Percentiles rank a stretch among this genome's conserved stretches.
Evolutionary conservation across 106 monocot genomes (phyloP).

Genomic region (Alisma plantagoaquatica): DNA sequence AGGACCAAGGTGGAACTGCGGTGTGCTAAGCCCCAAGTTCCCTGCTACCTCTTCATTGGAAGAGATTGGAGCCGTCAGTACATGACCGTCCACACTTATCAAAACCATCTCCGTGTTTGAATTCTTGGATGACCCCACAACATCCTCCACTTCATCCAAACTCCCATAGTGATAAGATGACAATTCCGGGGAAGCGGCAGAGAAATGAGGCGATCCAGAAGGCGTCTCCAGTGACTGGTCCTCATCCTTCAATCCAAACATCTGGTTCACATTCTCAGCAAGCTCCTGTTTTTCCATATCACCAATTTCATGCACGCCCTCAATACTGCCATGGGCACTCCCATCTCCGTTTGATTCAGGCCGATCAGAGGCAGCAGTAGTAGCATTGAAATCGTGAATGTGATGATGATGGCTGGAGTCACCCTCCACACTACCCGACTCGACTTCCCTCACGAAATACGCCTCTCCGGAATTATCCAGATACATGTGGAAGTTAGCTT

Average conservation of each 20-base stretch:
- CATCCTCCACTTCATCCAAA: constrained; percentile 67
- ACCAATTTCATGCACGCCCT: constrained; percentile 6
- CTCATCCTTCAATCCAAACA: constrained; percentile 19
- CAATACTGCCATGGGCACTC: constrained; percentile 4
- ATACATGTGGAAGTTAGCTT: constrained; percentile 79
- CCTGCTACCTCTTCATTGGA: constrained; percentile 37
- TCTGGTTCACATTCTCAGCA: constrained; percentile 11
- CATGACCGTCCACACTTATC: constrained; percentile 92
- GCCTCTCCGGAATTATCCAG: constrained; percentile 93
- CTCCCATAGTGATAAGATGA: constrained; percentile 75
- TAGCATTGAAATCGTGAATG: no score
- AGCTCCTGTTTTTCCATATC: constrained; percentile 11
- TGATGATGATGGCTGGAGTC: no score
- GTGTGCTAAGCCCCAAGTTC: constrained; percentile 53
- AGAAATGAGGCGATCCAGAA: constrained; percentile 23
- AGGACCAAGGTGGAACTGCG: constrained; percentile 91
- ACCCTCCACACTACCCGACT: constrained; percentile 14
- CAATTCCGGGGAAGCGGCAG: no score
- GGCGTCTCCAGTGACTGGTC: constrained; percentile 15
- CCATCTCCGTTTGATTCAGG: constrained; percentile 13
- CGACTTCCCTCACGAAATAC: constrained; percentile 79
- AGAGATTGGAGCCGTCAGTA: constrained; percentile 79
- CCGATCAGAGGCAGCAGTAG: constrained; percentile 10
- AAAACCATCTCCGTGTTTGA: constrained; percentile 78
- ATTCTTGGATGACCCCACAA: constrained; percentile 53